Evolutionary conservation across 257 asterid species (phyloP), one percentile per base, ranked within the genome.

Genomic region (Primulina huaijiensis): DNA sequence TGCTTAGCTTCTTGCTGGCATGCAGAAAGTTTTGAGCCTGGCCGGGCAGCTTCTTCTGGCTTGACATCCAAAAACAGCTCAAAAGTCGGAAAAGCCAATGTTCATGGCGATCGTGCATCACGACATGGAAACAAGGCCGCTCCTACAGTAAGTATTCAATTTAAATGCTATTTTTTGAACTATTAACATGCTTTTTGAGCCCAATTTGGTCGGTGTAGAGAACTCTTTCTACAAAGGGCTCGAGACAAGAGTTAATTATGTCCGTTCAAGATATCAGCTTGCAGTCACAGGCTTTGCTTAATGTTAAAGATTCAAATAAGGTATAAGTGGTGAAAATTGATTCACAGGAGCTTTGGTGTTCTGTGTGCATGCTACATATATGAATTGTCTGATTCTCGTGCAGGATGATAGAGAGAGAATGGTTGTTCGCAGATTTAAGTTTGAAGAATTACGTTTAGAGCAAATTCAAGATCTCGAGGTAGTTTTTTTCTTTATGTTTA

Each of bases 401-500:
- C 97, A 94, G 99, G 98, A 86, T 79, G 98, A 94, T 27, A 84
- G 99, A 71, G 99, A 94, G 81, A 84, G 97, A 79, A 79, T 88
- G 50, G 73, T 94, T 72, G 92, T 91, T 62, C 92, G 97, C 67
- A 86, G 96, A 80, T 87, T 86, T 73, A 94, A 94, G 83, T 94
- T 91, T 75, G 99, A 94, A 82, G 99, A 94, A 76, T 68, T 87
- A 64, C 99, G 97, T 50, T 67, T 86, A 71, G 97, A 94, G 84
- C 99, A 94, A 81, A 89, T 94, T 79, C 99, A 94, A 84, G 99
- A 94, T 80, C 96, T 91, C 57, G 97, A 94, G 99, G 99, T 94
- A 16, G 5, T 16, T 7, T 75, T 80, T 73, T 70, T 38, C 38
- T 60, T 65, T 34, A 67, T 57, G 58, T 34, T 25, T n/a, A 27